phyloP scores from a whole-genome alignment of 2,329 filamentous ascomycete genomes.

The Reticulascus tulasneorum region DNA sequence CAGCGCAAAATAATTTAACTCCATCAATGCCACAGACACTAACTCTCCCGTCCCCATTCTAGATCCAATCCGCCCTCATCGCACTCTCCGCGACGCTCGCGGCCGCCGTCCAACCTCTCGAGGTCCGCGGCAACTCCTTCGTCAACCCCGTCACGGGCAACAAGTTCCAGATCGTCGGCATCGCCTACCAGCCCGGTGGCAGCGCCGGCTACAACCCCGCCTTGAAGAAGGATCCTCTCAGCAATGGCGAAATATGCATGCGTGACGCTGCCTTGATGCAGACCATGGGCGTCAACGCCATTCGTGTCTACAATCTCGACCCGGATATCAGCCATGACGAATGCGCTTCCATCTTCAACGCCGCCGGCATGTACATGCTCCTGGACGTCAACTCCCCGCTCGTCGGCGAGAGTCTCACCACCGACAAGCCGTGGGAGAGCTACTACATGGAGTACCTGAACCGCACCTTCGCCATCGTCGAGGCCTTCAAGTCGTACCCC shows the following conservation, averaged over 20 bases:
- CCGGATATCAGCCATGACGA: slow-evolving; percentile 63
- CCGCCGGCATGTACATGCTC: slow-evolving; percentile 65
- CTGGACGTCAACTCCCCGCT: slow-evolving; percentile 66
- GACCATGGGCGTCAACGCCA: slow-evolving; percentile 60
- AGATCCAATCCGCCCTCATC: slow-evolving; percentile 43
- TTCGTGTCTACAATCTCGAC: slow-evolving; percentile 67
- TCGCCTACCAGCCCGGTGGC: slow-evolving; percentile 67
- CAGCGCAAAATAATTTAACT: slow-evolving; percentile 2
- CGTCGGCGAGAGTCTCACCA: slow-evolving; percentile 53
- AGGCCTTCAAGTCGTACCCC: slow-evolving; percentile 63
- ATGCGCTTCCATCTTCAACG: slow-evolving; percentile 66
- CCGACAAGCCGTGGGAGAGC: slow-evolving; percentile 51
- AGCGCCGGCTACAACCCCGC: slow-evolving; percentile 56
- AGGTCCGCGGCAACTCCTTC: slow-evolving; percentile 54
- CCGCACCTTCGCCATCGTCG: slow-evolving; percentile 62
- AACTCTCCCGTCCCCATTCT: background rate
- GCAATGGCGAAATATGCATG: slow-evolving; percentile 52
- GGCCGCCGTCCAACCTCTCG: slow-evolving; percentile 53
- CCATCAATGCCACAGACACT: background rate
- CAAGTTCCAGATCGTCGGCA: slow-evolving; percentile 62
- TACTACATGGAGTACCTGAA: slow-evolving; percentile 61
- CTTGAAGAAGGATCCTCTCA: slow-evolving; percentile 55
- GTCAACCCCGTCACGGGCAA: slow-evolving; percentile 55
- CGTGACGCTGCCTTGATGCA: slow-evolving; percentile 65
- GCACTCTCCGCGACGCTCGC: slow-evolving; percentile 50